Conservation (phyloP, 164 flowering plant species). For the Chloranthus sessilifolius region DNA sequence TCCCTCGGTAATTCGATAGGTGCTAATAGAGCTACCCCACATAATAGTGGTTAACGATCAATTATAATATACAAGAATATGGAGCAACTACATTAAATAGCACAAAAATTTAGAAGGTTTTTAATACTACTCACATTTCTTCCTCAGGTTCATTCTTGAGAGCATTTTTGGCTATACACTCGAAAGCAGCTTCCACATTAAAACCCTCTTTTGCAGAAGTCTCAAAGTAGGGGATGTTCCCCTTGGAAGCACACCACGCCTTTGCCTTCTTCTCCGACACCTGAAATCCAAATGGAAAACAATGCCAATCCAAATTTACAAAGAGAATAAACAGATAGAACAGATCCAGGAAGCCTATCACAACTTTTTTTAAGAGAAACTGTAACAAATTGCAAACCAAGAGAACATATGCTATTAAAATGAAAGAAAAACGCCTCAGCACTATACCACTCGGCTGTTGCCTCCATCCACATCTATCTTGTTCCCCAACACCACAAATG, state of each 20-base stretch:
- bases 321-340: too few species aligned
- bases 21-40: too few species aligned
- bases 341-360: too few species aligned
- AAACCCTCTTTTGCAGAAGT: slow-evolving; percentile 86
- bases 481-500: slow-evolving; percentile 86
- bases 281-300: slow-evolving; percentile 24
- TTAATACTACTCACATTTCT: slow-evolving; percentile 63
- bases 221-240: slow-evolving; percentile 89
- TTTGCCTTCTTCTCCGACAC: slow-evolving; percentile 88
- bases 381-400: too few species aligned
- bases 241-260: slow-evolving; percentile 94
- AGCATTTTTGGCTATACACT: slow-evolving; percentile 80
- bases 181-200: slow-evolving; percentile 85
- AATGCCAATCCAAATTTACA: neutral
- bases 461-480: slow-evolving; percentile 87
- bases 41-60: too few species aligned
- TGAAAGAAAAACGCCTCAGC: too few species aligned
- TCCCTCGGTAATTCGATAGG: too few species aligned
- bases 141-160: slow-evolving; percentile 76
- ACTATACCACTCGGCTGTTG: slow-evolving; percentile 85
- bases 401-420: too few species aligned
- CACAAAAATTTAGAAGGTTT: too few species aligned
- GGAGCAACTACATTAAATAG: too few species aligned
- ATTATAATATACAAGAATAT: too few species aligned
- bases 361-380: too few species aligned